These are phyloP conservation scores for Pleurozium schreberi DNA, from an alignment of 225 moss, liverwort and hornwort genomes.

Conservation along the genomic window DNA sequence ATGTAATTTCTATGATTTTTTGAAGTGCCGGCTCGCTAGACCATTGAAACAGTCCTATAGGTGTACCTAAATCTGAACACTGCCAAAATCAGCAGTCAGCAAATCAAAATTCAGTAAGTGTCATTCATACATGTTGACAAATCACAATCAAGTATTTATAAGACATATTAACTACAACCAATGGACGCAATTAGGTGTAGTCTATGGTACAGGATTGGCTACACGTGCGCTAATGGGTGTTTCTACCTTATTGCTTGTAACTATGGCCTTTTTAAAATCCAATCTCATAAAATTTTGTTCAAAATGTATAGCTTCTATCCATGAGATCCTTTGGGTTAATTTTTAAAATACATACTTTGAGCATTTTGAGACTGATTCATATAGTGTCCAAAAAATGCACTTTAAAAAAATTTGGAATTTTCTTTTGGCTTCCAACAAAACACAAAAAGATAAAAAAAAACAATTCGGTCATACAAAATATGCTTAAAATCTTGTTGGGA, in stretches of 20 bases:
- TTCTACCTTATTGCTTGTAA: rapidly evolving
- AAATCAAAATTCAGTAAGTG: too few relatives aligned
- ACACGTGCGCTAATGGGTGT: too few relatives aligned
- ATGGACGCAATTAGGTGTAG: too few relatives aligned
- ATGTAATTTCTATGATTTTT: too few relatives aligned
- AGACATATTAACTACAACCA: too few relatives aligned
- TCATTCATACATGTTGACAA: too few relatives aligned
- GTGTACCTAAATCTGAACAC: too few relatives aligned
- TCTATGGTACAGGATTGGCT: too few relatives aligned
- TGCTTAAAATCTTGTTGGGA: not conserved
- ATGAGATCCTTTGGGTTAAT: rapidly evolving
- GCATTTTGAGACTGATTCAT: not conserved
- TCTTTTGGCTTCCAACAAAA: not conserved
- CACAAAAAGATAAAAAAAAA: not conserved
- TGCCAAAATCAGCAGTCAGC: too few relatives aligned
- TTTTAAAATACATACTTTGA: not conserved
- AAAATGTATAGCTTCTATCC: not conserved
- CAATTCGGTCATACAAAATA: not conserved
- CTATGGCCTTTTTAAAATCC: not conserved
- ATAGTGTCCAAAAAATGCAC: rapidly evolving
- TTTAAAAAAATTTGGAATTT: not conserved
- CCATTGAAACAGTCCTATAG: too few relatives aligned
- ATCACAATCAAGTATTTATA: too few relatives aligned
- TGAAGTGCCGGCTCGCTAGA: too few relatives aligned
- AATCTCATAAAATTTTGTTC: not conserved